Base-by-base conservation (phyloP, 2,329 filamentous ascomycete species). In the Penicillium sclerotiorum region DNA sequence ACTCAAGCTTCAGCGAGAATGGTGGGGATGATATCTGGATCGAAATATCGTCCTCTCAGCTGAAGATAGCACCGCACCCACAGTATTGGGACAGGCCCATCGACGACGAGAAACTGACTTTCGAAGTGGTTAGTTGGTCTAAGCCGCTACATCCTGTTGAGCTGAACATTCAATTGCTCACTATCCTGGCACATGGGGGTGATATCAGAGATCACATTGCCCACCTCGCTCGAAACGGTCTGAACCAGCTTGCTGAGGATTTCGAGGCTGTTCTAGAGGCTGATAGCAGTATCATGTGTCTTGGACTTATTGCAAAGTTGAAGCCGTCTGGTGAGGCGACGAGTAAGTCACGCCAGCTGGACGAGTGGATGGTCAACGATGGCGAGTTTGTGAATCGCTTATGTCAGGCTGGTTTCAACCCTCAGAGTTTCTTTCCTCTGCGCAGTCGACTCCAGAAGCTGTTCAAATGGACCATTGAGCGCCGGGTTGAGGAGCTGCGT, bases 151-250 rank as follows among this genome's bases (percentile, higher is more conserved):
- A 65, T n/a, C 57, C 74, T 0, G 75, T 76, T 2, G 66, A 74
- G 6, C 64, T 86, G 0, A 80, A 83, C 52, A 68, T 76, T 2
- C 78, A 80, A 8, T 78, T 85, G 37, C 68, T 86, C 7, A 75
- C 75, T 0, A 80, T 86, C 20, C 59, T 86, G 9, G 66, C 77
- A 1, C 73, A 85, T 52, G 72, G 82, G 7, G 77, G 78, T 0
- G 73, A 81, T 0, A 60, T 75, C 2, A 62, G 57, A 17, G 55
- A 71, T 0, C 63, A 69, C 22, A 68, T 86, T 18, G 65, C 69
- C 9, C 57, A 77, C 0, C 72, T 81, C 23, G 68, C 65, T 0
- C 57, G 70, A 66, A 25, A 60, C 61, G 57, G 73, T 58, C 50
- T 74, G 53, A 27, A 60, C 70, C n/a, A 51, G 41, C 40, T 71